A percentile compares a stretch with the other conserved stretches of the same genome.
Evolutionary conservation across 208 protist genomes (phyloP).

Genomic region (Trypanosoma melophagium): DNA sequence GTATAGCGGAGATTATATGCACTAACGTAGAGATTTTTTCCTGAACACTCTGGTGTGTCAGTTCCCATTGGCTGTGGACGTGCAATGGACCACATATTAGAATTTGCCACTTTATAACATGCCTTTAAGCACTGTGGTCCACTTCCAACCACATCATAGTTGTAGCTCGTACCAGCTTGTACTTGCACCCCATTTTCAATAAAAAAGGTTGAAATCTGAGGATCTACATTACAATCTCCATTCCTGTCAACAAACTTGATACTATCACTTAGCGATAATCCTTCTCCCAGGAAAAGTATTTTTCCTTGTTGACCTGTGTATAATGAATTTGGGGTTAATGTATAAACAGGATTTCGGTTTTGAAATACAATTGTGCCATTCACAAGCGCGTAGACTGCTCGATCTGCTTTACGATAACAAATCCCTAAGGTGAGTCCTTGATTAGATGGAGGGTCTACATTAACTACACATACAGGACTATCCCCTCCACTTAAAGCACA

Average conservation of each 20-base stretch:
- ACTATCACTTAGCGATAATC: conserved; percentile 47
- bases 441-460: conserved; percentile 63
- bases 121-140: conserved; percentile 62
- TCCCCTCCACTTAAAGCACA: conserved; percentile 7
- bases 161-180: conserved; percentile 38
- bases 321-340: conserved; percentile 52
- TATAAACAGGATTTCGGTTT: conserved; percentile 75
- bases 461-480: conserved; percentile 50
- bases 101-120: conserved; percentile 64
- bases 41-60: conserved; percentile 32
- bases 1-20: conserved; percentile 62
- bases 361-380: conserved; percentile 39
- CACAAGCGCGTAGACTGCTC: conserved; percentile 64
- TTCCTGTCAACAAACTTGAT: conserved; percentile 47
- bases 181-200: conserved; percentile 43
- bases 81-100: conserved; percentile 50
- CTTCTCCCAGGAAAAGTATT: conserved; percentile 57
- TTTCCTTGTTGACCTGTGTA: conserved; percentile 64
- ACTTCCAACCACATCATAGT: conserved; percentile 60
- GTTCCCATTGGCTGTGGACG: conserved; percentile 22
- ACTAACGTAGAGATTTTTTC: conserved; percentile 60
- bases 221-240: conserved; percentile 30
- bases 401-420: conserved; percentile 66
- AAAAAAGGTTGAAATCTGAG: conserved; percentile 27
- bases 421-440: conserved; percentile 45